A percentile compares a stretch with the other conserved stretches of the same genome.
These are phyloP conservation scores for Xylariales sp. DNA, from an alignment of 2,329 filamentous ascomycete genomes.

Conservation along the genomic window DNA sequence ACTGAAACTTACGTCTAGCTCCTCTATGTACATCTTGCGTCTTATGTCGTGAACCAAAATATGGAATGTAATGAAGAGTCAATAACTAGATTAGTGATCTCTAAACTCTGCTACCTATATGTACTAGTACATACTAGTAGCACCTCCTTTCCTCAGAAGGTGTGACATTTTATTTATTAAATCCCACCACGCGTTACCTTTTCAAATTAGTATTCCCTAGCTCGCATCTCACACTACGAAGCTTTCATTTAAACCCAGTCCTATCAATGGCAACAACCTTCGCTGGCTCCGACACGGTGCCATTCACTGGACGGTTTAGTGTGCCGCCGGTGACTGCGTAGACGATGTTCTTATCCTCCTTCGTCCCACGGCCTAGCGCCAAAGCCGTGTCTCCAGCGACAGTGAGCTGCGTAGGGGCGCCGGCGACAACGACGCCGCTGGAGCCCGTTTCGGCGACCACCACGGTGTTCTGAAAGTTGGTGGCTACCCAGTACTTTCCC, in stretches of 20 bases:
- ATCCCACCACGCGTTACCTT: too few species aligned
- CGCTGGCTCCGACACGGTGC: conserved; percentile 41
- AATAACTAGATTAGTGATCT: too few species aligned
- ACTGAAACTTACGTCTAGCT: not conserved
- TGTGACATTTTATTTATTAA: not conserved
- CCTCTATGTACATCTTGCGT: not conserved
- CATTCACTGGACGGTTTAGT: conserved; percentile 38
- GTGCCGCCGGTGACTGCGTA: conserved; percentile 42
- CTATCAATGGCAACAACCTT: conserved; percentile 44
- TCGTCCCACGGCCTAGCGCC: conserved; percentile 37
- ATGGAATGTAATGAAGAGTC: too few species aligned
- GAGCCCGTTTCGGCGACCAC: conserved; percentile 18
- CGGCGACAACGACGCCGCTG: conserved; percentile 25
- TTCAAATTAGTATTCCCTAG: not conserved
- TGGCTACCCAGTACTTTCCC: conserved; percentile 25
- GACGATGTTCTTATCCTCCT: conserved; percentile 36
- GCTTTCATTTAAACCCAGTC: conserved; percentile 10
- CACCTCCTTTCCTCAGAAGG: too few species aligned
- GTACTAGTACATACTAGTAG: too few species aligned
- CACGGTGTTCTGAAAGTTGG: conserved; percentile 19
- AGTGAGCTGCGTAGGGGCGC: conserved; percentile 14
- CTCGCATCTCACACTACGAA: not conserved
- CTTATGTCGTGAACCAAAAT: too few species aligned
- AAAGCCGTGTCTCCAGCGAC: conserved; percentile 41
- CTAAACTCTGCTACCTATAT: too few species aligned